Conservation (phyloP, 345 rosid genomes). For the Eucalyptus leucophloia region DNA sequence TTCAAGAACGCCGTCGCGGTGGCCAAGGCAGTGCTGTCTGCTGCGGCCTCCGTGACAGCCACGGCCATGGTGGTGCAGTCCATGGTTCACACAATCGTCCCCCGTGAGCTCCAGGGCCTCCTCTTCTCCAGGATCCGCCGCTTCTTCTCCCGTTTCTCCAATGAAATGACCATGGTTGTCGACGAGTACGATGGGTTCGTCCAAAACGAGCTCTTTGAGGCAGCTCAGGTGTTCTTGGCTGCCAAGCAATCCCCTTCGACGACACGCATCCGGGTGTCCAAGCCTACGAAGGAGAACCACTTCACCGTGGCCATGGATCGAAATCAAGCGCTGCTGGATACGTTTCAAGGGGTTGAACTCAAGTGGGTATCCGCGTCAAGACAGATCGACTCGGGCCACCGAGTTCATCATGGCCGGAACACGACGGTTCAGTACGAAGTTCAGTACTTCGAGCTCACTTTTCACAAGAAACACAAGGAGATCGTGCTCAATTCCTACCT, state of each 20-base stretch:
- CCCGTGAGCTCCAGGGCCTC: constrained; percentile 18
- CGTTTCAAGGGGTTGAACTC: constrained; percentile 33
- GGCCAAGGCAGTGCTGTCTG: constrained; percentile 28
- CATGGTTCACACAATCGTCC: constrained; percentile 24
- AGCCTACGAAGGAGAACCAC: constrained; percentile 41
- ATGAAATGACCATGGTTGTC: constrained; percentile 28
- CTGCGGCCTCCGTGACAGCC: constrained; percentile 48
- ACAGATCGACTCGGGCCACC: constrained; percentile 9
- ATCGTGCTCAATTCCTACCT: constrained; percentile 37
- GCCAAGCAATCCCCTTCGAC: constrained; percentile 23
- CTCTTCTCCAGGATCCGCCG: constrained; percentile 7
- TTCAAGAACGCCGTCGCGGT: neutral
- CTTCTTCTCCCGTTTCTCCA: constrained; percentile 24
- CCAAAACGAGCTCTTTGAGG: constrained; percentile 28
- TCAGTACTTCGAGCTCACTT: constrained; percentile 35
- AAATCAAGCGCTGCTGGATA: constrained; percentile 35
- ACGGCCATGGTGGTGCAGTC: constrained; percentile 41
- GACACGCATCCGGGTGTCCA: constrained; percentile 27
- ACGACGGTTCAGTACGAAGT: constrained; percentile 13
- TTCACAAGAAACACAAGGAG: constrained; percentile 41
- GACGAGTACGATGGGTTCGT: constrained; percentile 31
- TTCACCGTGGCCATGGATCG: constrained; percentile 30
- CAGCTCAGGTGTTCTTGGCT: constrained; percentile 33
- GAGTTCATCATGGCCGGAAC: constrained; percentile 2
- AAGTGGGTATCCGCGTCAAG: constrained; percentile 23